Evolutionary conservation across 257 asterid species (phyloP), one percentile per base, ranked within the genome.

Genomic region (Agastache rugosa): DNA sequence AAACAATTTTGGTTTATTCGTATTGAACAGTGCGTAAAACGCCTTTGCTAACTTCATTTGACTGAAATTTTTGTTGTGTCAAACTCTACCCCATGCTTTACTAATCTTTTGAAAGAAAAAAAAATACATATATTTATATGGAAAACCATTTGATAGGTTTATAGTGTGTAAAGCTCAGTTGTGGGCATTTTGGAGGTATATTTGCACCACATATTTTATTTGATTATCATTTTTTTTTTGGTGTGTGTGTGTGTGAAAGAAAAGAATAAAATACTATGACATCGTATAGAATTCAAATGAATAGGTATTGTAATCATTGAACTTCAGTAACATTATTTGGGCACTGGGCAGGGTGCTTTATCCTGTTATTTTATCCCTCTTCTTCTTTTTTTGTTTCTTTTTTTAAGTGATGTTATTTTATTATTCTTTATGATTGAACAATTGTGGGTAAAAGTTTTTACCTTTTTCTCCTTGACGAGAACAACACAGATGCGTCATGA

Each of bases 1-100:
- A 67, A 53, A 11, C 54, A 23, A 34, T 67, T 76, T 62, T 54
- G 61, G 69, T 47, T 27, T 61, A 37, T 39, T 63, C 17, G 16
- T 6, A 16, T 34, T 39, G 47, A 73, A 78, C 11, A 16, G 12
- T 34, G 65, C 63, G 5, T 20, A 6, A 37, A 60, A 37, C 58
- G 23, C 17, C 25, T 31, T 23, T 16, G 44, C 29, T 61, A 2
- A 54, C 73, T 29, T 61, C 72, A 4, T 55, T 34, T 20, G 29
- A 60, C 66, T 12, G 23, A 50, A 27, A 64, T 47, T 44, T 54
- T 55, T 50, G 20, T 39, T 55, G 53, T n/a, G 45, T 42, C 50
- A 58, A 55, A 55, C 41, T 45, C 45, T 60, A 11, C 25, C 27
- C 34, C 63, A 51, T 35, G 61, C 37, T 68, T 20, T 0, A 45